Evolutionary conservation across 129 eudicot species (phyloP).

Genomic region (Dittrichia graveolens): DNA sequence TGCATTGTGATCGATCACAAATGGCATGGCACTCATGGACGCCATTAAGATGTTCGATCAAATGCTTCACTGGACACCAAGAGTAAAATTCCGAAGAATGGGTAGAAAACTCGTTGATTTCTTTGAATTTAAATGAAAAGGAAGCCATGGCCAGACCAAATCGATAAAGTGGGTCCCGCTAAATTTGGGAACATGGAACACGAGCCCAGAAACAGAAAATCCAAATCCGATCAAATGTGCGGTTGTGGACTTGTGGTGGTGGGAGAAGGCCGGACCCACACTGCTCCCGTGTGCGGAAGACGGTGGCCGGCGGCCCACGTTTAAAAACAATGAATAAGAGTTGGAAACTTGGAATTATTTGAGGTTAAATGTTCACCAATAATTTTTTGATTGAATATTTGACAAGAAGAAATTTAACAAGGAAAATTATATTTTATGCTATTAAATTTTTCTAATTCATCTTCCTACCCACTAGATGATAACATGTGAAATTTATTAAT

Average conservation of each 20-base stretch:
- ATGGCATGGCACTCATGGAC: constrained; percentile 54
- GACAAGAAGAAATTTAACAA: neutral
- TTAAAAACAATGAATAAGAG: neutral
- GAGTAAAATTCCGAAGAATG: neutral
- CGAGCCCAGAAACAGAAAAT: constrained; percentile 12
- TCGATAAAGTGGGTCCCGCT: constrained; percentile 19
- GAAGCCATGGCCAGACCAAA: neutral
- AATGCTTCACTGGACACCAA: neutral
- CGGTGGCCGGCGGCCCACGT: constrained; percentile 18
- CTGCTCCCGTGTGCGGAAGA: neutral
- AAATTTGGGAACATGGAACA: constrained; percentile 26
- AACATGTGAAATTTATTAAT: too few species aligned
- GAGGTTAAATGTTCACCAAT: constrained; percentile 1
- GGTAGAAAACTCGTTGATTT: neutral
- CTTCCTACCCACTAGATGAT: too few species aligned
- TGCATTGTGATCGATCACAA: constrained; percentile 43
- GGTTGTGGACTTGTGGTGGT: constrained; percentile 26
- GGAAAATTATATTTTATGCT: too few species aligned
- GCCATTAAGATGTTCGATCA: constrained; percentile 48
- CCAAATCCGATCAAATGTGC: constrained; percentile 13
- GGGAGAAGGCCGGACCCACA: constrained; percentile 23
- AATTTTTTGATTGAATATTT: neutral
- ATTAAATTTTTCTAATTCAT: too few species aligned
- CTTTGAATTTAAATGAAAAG: neutral
- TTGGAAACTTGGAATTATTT: constrained; percentile 22